Evolutionary conservation across 1,139 yeast genomes (phyloP).

Genomic region (Blastobotrys raffinosifermentans): DNA sequence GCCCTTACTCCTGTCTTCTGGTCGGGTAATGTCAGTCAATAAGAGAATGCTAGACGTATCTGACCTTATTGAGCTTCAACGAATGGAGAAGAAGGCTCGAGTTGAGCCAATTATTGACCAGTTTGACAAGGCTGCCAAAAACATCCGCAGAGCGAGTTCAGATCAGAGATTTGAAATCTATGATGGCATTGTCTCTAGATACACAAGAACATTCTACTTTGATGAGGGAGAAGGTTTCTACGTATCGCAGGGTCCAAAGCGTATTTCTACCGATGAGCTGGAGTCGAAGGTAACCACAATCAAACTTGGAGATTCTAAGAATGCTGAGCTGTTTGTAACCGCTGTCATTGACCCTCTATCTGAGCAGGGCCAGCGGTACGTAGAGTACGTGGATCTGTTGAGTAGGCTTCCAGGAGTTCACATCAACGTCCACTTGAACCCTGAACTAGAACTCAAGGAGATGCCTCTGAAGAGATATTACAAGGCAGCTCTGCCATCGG

Average conservation of each 20-base stretch:
- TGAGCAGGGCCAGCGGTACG: conserved; percentile 58
- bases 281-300: conserved; percentile 16
- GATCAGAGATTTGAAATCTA: conserved; percentile 12
- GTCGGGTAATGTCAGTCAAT: not conserved
- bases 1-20: not conserved
- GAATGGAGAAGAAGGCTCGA: not conserved
- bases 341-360: conserved; percentile 67
- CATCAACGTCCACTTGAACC: conserved; percentile 55
- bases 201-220: conserved; percentile 17
- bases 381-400: conserved; percentile 46
- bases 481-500: conserved; percentile 40
- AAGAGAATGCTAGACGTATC: not conserved
- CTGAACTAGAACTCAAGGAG: conserved; percentile 40
- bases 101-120: not conserved
- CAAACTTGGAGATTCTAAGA: conserved; percentile 17
- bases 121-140: not conserved
- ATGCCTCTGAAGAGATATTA: conserved; percentile 57
- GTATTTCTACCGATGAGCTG: conserved; percentile 20
- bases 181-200: conserved; percentile 25
- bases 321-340: conserved; percentile 40
- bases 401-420: conserved; percentile 35
- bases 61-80: not conserved
- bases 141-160: not conserved
- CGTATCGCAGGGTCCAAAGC: conserved; percentile 7
- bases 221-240: conserved; percentile 16